These are phyloP conservation scores for Keithomyces neogunnii DNA, from an alignment of 2,329 filamentous ascomycete genomes.

Conservation along the genomic window DNA sequence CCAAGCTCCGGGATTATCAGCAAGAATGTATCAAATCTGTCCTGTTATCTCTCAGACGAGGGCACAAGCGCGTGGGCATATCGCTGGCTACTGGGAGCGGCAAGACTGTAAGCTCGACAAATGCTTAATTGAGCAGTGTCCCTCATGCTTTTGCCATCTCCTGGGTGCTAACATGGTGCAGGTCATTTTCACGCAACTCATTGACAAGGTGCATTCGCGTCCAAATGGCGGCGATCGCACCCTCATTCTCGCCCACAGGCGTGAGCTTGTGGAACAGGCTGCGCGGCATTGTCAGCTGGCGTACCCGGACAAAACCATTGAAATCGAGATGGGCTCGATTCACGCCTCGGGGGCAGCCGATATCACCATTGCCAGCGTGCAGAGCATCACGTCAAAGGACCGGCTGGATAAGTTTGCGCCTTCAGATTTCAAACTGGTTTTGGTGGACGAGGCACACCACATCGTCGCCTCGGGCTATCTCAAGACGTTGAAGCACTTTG, in stretches of 20 bases:
- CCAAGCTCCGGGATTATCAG: conserved; percentile 75
- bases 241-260: conserved; percentile 83
- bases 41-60: conserved; percentile 56
- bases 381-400: conserved; percentile 69
- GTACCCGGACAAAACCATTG: conserved; percentile 73
- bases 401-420: conserved; percentile 81
- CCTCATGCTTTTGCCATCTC: background rate
- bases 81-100: conserved; percentile 83
- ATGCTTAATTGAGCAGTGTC: background rate
- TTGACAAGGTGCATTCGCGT: conserved; percentile 58
- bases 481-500: conserved; percentile 68
- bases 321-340: conserved; percentile 82
- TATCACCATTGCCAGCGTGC: conserved; percentile 87
- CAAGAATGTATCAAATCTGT: conserved; percentile 86
- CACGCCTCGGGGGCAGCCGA: conserved; percentile 75
- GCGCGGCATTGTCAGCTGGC: conserved; percentile 71
- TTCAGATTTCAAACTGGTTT: conserved; percentile 70
- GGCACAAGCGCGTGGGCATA: conserved; percentile 72
- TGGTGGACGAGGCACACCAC: conserved; percentile 96
- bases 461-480: conserved; percentile 82
- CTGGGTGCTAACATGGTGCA: conserved; percentile 20
- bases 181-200: conserved; percentile 95
- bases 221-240: conserved; percentile 57
- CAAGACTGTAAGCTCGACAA: conserved; percentile 58
- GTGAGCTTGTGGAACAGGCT: conserved; percentile 91